These are phyloP conservation scores for Agrostemma githago DNA, from an alignment of 148 eudicot genomes.

Conservation along the genomic window DNA sequence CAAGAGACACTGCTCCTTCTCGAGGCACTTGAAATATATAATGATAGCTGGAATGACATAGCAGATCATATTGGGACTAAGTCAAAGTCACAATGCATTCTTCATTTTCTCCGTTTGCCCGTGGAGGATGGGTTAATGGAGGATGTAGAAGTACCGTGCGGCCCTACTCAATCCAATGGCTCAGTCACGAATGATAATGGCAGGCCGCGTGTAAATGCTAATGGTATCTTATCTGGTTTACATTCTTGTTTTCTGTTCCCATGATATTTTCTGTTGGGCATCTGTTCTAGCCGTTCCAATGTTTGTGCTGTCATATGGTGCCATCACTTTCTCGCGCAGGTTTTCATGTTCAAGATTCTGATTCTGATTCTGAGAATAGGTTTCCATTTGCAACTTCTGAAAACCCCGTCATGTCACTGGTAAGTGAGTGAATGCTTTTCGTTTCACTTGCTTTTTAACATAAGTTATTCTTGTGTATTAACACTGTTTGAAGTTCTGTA, in stretches of 20 bases:
- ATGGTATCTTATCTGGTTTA: constrained; percentile 57
- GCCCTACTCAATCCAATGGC: constrained; percentile 34
- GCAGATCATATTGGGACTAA: constrained; percentile 89
- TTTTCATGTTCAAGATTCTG: constrained; percentile 36
- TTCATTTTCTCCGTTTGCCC: constrained; percentile 84
- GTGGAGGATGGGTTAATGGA: constrained; percentile 68
- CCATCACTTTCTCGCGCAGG: constrained; percentile 40
- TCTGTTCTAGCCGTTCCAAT: constrained; percentile 9
- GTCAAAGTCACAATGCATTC: constrained; percentile 93
- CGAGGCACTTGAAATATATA: constrained; percentile 70
- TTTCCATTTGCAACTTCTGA: constrained; percentile 75
- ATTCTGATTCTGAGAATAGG: constrained; percentile 43
- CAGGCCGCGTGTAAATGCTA: constrained; percentile 37
- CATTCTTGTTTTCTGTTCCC: constrained; percentile 3
- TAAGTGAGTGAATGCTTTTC: constrained; percentile 35
- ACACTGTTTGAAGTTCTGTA: neutral
- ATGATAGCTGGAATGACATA: constrained; percentile 86
- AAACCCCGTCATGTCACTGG: constrained; percentile 90
- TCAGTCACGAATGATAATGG: constrained; percentile 29
- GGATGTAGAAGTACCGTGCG: constrained; percentile 55
- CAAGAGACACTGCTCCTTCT: constrained; percentile 88
- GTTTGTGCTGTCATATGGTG: constrained; percentile 7
- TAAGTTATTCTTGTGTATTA: neutral
- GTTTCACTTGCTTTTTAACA: constrained; percentile 5
- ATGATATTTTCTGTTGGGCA: constrained; percentile 1